phyloP scores from a whole-genome alignment of 2,329 filamentous ascomycete genomes.

The Scytalidium lignicola region DNA sequence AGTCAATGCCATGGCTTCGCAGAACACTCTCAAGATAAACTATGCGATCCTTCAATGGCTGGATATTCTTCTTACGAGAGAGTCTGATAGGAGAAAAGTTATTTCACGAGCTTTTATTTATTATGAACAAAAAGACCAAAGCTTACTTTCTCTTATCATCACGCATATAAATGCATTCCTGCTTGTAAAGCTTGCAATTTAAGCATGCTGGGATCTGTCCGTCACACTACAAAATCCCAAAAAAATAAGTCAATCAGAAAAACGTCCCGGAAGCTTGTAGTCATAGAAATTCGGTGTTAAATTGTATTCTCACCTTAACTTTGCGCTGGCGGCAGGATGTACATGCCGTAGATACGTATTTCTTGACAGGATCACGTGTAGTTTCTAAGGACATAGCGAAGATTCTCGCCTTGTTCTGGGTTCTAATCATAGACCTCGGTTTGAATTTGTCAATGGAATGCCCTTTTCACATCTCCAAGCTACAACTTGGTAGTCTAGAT shows the following conservation, averaged over 20 bases:
- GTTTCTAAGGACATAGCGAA: not conserved
- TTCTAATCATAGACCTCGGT: not conserved
- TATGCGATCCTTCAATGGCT: not conserved
- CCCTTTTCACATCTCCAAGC: not conserved
- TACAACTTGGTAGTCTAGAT: not conserved
- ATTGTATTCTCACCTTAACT: slow-evolving; percentile 1
- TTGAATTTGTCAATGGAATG: not conserved
- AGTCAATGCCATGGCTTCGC: not conserved
- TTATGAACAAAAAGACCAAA: not conserved
- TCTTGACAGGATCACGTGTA: not conserved
- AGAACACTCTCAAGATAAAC: slow-evolving; percentile 1
- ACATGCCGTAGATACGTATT: slow-evolving; percentile 1
- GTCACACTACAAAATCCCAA: slow-evolving; percentile 1
- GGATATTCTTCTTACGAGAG: slow-evolving; percentile 1
- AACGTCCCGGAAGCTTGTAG: not conserved
- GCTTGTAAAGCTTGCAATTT: slow-evolving; percentile 2
- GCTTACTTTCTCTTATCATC: slow-evolving; percentile 1
- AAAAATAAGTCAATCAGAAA: not conserved
- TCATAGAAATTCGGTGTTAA: not conserved
- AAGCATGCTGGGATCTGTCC: slow-evolving; percentile 1
- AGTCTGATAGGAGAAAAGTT: not conserved
- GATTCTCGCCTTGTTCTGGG: not conserved
- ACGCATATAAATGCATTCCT: slow-evolving; percentile 1
- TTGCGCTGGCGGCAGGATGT: slow-evolving; percentile 2
- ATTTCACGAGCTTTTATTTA: not conserved